Conservation (phyloP, 2,329 filamentous ascomycete species). For the Colletotrichum melonis region DNA sequence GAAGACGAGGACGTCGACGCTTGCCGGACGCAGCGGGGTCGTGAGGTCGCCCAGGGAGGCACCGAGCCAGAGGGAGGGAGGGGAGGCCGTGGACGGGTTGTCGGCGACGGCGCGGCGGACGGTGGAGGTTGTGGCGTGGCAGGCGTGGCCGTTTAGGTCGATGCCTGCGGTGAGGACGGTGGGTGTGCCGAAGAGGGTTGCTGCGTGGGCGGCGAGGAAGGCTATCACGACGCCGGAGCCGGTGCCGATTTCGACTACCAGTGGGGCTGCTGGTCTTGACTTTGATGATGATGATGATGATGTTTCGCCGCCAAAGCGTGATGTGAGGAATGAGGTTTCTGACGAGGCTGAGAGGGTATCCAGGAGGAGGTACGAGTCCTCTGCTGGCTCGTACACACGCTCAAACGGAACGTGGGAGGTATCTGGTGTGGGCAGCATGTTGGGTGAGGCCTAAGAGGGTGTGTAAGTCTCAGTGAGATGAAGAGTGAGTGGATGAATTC, state of each 20-base stretch:
- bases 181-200: constrained; percentile 76
- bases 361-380: constrained; percentile 94
- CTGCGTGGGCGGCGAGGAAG: constrained; percentile 83
- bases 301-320: constrained; percentile 65
- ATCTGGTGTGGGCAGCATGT: constrained; percentile 92
- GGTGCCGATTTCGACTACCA: constrained; percentile 88
- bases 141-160: constrained; percentile 89
- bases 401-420: constrained; percentile 92
- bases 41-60: constrained; percentile 78
- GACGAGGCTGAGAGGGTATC: constrained; percentile 83
- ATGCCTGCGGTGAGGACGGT: constrained; percentile 79
- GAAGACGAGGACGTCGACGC: constrained; percentile 89
- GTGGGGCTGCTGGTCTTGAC: constrained; percentile 51
- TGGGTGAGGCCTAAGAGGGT: constrained; percentile 15
- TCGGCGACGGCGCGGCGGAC: constrained; percentile 60
- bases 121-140: constrained; percentile 78
- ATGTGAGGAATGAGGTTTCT: constrained; percentile 76
- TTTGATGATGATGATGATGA: not conserved
- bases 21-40: constrained; percentile 65
- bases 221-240: constrained; percentile 95
- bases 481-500: not conserved
- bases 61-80: constrained; percentile 69
- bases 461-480: constrained; percentile 14
- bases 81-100: constrained; percentile 50
- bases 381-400: constrained; percentile 92